Evolutionary conservation across 768 basidiomycete species (phyloP).

Genomic region (Cyathus striatus): DNA sequence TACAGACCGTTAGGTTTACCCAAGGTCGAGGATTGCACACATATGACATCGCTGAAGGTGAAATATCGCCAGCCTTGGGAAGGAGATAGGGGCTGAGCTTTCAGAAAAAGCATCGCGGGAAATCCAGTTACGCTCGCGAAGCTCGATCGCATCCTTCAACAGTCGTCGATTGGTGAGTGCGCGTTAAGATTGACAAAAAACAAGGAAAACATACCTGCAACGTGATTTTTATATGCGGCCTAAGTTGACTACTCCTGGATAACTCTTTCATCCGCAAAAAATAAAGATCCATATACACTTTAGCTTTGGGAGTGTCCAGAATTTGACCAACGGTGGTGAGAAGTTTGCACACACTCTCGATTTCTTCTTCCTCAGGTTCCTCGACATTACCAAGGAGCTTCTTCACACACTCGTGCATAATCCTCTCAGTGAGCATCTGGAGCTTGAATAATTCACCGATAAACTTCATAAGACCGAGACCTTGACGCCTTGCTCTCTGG

Average conservation of each 20-base stretch:
- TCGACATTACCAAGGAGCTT: slow-evolving; percentile 91
- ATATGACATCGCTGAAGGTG: slow-evolving; percentile 86
- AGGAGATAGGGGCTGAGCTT: slow-evolving; percentile 47
- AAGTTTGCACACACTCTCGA: slow-evolving; percentile 93
- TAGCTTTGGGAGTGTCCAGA: slow-evolving; percentile 79
- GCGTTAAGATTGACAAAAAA: slow-evolving; percentile 2
- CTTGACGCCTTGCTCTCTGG: slow-evolving; percentile 95
- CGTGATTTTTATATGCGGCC: slow-evolving; percentile 94
- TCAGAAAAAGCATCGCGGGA: slow-evolving; percentile 61
- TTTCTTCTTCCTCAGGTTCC: slow-evolving; percentile 96
- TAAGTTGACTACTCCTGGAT: slow-evolving; percentile 66
- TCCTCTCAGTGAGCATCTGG: slow-evolving; percentile 96
- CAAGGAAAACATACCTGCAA: slow-evolving; percentile 70
- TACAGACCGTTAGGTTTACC: slow-evolving; percentile 80
- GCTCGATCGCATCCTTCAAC: slow-evolving; percentile 81
- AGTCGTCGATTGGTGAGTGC: slow-evolving; percentile 4
- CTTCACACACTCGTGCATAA: slow-evolving; percentile 98
- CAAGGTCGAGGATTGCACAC: slow-evolving; percentile 62
- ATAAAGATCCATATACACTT: slow-evolving; percentile 87
- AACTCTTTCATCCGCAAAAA: slow-evolving; percentile 88
- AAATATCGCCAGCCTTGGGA: slow-evolving; percentile 80
- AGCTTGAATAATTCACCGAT: slow-evolving; percentile 98
- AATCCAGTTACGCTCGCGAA: slow-evolving; percentile 81
- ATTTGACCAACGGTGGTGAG: slow-evolving; percentile 81
- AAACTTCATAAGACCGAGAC: slow-evolving; percentile 95